Base-by-base conservation (phyloP, 2,329 filamentous ascomycete genomes). In the Fusarium heterosporum region DNA sequence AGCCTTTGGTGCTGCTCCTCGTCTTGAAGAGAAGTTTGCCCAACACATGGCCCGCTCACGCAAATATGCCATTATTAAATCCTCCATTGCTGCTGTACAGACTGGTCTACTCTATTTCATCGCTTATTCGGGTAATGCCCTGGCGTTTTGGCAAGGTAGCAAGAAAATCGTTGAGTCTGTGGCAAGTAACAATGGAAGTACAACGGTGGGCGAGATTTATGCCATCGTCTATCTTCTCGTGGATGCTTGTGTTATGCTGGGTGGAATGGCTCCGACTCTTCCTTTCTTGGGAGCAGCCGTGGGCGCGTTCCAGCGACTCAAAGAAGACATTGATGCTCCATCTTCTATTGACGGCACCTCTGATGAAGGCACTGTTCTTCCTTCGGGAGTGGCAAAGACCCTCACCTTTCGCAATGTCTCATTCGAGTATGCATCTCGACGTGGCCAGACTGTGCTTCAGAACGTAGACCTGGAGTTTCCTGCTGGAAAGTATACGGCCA, bases 71-170 rank as follows among this genome's bases (percentile, higher is more conserved):
- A 80, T 87, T 56, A 84, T 84, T 63, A 90, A 90, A 72, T 83
- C 85, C 1, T 74, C 82, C 2, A 81, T 83, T 1, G 80, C 84
- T 22, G 89, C 84, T 4, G 75, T 84, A 0, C 87, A 90, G 72
- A 81, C 86, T 4, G 88, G 88, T 8, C 73, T 85, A 16, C 77
- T 90, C 3, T 90, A 89, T 74, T 90, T 91, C 66, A 85, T 91
- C 63, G 86, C 87, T 4, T 90, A 89, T 66, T 83, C 86, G 1
- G 87, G 87, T 5, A 90, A 90, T 72, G 87, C 86, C 3, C 78
- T 91, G 14, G 88, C 88, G 0, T 91, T 89, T 70, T 91, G 87
- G 87, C 84, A 89, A 72, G 89, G 88, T 39, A 88, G 85, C 64
- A 80, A 78, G 32, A 82, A 82, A 47, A 82, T 83, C 61, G 79